Evolutionary conservation across 2,329 filamentous ascomycete species (phyloP).

Genomic region (Chrysoporthe austroafricana): DNA sequence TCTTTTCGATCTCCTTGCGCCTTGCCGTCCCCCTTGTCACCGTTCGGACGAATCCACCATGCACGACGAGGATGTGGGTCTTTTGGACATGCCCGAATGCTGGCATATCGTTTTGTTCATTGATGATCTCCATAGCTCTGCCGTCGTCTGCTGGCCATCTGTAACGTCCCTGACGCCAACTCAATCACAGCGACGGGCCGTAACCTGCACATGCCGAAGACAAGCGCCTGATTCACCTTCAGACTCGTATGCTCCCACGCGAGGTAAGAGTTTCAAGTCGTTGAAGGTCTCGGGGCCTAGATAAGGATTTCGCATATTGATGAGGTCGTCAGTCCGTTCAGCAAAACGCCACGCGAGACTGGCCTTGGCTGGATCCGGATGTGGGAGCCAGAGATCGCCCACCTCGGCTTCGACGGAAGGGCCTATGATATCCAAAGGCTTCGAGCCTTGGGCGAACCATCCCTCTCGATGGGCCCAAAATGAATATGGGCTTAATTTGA

Average conservation of each 20-base stretch:
- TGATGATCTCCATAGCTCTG: conserved; percentile 23
- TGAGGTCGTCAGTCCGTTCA: conserved; percentile 31
- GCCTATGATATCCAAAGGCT: neutral
- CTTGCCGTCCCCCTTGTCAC: conserved; percentile 20
- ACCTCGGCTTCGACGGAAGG: conserved; percentile 24
- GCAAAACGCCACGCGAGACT: conserved; percentile 30
- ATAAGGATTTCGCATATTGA: neutral
- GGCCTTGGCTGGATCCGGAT: conserved; percentile 31
- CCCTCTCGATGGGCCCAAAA: conserved; percentile 24
- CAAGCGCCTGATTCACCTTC: conserved; percentile 11
- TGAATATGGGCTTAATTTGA: conserved; percentile 26
- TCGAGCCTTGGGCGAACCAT: conserved; percentile 14
- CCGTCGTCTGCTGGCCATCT: neutral
- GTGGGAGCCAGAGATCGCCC: conserved; percentile 32
- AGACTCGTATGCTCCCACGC: conserved; percentile 11
- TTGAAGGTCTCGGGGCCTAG: neutral
- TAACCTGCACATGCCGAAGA: conserved; percentile 18
- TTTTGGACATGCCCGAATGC: conserved; percentile 10
- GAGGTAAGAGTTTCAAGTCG: neutral
- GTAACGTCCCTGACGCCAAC: conserved; percentile 2
- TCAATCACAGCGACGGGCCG: conserved; percentile 25
- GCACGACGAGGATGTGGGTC: conserved; percentile 21
- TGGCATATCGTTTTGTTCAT: conserved; percentile 15
- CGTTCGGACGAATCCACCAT: conserved; percentile 19
- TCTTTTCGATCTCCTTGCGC: conserved; percentile 23